These are phyloP conservation scores for Cutaneotrichosporon sp. DNA, from an alignment of 1,284 basidiomycete species.

Conservation along the genomic window DNA sequence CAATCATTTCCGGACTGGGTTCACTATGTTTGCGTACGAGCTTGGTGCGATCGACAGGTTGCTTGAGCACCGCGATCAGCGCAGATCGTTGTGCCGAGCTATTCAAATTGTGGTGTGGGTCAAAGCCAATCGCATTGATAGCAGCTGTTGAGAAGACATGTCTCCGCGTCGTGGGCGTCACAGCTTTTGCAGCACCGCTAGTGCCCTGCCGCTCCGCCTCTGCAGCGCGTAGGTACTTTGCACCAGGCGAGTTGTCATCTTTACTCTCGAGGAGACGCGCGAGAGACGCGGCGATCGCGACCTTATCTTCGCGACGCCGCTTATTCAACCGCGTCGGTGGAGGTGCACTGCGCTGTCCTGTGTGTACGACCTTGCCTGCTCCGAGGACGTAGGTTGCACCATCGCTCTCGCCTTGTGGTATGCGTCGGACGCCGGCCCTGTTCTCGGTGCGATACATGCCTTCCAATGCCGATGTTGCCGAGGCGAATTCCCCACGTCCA, in stretches of 20 bases:
- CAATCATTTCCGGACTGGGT: background rate
- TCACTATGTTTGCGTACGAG: background rate
- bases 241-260: background rate
- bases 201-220: background rate
- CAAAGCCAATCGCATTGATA: background rate
- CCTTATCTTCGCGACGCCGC: background rate
- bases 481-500: conserved; percentile 70
- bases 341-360: background rate
- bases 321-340: background rate
- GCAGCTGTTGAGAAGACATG: background rate
- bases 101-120: background rate
- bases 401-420: background rate
- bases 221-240: background rate
- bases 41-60: background rate
- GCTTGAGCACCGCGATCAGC: background rate
- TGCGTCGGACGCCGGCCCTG: background rate
- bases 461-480: conserved; percentile 21
- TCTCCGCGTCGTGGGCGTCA: background rate
- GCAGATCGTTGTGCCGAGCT: background rate
- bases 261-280: background rate
- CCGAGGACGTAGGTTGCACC: background rate
- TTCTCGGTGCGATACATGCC: background rate
- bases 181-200: background rate
- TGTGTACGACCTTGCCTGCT: background rate
- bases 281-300: background rate